Percentiles rank a stretch among this genome's conserved stretches.
These are phyloP conservation scores for Hondaea fermentalgiana DNA, from an alignment of 108 stramenopile genomes.

Conservation along the genomic window DNA sequence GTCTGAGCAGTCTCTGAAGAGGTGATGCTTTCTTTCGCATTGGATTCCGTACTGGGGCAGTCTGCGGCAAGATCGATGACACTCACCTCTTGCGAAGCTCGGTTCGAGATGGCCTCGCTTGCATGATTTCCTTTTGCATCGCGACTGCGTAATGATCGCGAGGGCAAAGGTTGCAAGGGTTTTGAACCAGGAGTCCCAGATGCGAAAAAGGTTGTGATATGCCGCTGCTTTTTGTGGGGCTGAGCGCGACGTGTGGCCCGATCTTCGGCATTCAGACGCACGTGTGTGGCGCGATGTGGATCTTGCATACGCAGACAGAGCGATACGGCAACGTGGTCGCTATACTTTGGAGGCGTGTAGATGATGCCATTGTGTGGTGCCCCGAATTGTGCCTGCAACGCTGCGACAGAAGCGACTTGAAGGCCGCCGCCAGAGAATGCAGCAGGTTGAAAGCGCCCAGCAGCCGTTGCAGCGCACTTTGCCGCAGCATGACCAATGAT, in stretches of 20 bases:
- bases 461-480: slow-evolving; percentile 63
- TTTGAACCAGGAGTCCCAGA: not conserved
- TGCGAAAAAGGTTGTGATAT: slow-evolving; percentile 64
- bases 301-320: slow-evolving; percentile 50
- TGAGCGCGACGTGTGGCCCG: slow-evolving; percentile 60
- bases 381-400: slow-evolving; percentile 67
- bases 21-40: too few species aligned
- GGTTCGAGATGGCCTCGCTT: too few species aligned
- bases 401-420: slow-evolving; percentile 47
- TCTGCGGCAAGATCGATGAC: too few species aligned
- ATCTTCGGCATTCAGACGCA: slow-evolving; percentile 32
- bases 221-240: slow-evolving; percentile 71
- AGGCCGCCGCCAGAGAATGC: slow-evolving; percentile 77
- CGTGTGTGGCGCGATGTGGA: not conserved
- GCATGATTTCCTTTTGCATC: too few species aligned
- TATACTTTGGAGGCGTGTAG: slow-evolving; percentile 77
- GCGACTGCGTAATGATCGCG: too few species aligned
- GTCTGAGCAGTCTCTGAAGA: too few species aligned
- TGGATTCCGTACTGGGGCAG: too few species aligned
- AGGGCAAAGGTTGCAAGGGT: not conserved
- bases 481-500: slow-evolving; percentile 65
- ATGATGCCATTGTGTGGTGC: slow-evolving; percentile 71
- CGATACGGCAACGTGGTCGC: slow-evolving; percentile 76
- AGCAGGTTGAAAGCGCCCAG: slow-evolving; percentile 57
- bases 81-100: too few species aligned